Evolutionary conservation across 1,284 basidiomycete species (phyloP), one percentile per base, ranked within the genome.

Genomic region (Fomitiporia mediterranea): DNA sequence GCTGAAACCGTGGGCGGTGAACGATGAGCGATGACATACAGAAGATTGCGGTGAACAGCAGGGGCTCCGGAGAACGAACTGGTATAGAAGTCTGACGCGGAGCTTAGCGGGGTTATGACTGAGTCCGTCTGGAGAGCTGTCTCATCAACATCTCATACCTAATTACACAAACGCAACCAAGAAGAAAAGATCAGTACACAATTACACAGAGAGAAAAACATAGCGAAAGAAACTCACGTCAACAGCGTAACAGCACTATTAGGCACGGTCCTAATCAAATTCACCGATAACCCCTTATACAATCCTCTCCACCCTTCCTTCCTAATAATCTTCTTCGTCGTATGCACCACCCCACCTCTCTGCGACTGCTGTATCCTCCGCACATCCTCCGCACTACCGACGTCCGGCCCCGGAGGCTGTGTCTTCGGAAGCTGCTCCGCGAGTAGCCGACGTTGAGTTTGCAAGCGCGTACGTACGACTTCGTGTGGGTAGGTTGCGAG

Each of bases 401-500:
- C 38, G 37, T 53, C 50, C 17, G 37, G 53, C 44, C 48, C 35
- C 21, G 34, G 38, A 25, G 51, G 23, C 23, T 19, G 28, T 11
- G 13, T 44, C 81, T 81, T 17, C n/a, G 79, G 81, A 44, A 81
- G 80, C 5, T 78, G 82, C 2, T 80, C n/a, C n/a, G 80, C 60
- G 40, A 86, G 70, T 40, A 82, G 82, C 56, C 81, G 78, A 55
- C 83, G 81, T 64, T 88, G 85, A 3, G 94, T 93, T 71, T 98
- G 94, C 35, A 97, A 73, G 4, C 94, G 83, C 25, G 94, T 98
- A 8, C 94, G 88, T 17, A 98, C 79, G 40, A 98, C 95, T 72
- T 98, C 94, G 70, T 98, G 94, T 0, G 95, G 95, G 70, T 98
- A 98, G 28, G 95, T 98, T 23, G 88, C 87, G 23, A 97, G 74